Evolutionary conservation across 108 stramenopile species (phyloP), one percentile per base, ranked within the genome.

Genomic region (Cylindrotheca fusiformis): DNA sequence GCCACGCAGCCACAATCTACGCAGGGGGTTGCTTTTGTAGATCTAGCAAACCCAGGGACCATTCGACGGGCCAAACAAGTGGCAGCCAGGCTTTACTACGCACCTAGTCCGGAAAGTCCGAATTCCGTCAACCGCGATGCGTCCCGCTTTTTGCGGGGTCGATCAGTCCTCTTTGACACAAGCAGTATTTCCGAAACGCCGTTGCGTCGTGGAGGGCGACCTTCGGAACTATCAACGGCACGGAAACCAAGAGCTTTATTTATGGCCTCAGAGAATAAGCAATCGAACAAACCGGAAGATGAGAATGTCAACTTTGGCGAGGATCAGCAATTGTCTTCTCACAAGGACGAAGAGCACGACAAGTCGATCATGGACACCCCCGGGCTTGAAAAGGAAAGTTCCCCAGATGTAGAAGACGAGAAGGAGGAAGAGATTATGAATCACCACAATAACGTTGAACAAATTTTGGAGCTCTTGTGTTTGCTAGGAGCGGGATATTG

Each of bases 401-500:
- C 51, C 5, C 18, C 29, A 14, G 27, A 21, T 14, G 26, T 52
- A 3, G 62, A 33, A 41, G 33, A 32, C 32, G 48, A 23, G 27
- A 52, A 68, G 12, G 33, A 68, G 41, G 64, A 65, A 48, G 68
- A 61, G 47, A 21, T 63, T 2, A 58, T 68, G 32, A 65, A 74
- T 31, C 56, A 52, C 6, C 72, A 75, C 46, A 71, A 62, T 22
- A 58, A 60, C 18, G 68, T 75, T 28, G 36, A 67, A 50, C 36
- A 69, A 10, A 76, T 85, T 52, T 56, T 88, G 28, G 71, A 85
- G 74, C 32, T 85, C 36, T 32, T 88, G 0, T 83, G 84, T 47
- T 31, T 74, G 32, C 47, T 83, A 52, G 87, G 87, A 48, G 78
- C 80, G 23, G 84, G 80, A 29, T 79, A 88, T 33, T 79, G 70